A percentile compares a stretch with the other conserved stretches of the same genome.
These are phyloP conservation scores for Coemansia sp. DNA, from an alignment of 192 early-diverging fungal genomes.

Conservation along the genomic window DNA sequence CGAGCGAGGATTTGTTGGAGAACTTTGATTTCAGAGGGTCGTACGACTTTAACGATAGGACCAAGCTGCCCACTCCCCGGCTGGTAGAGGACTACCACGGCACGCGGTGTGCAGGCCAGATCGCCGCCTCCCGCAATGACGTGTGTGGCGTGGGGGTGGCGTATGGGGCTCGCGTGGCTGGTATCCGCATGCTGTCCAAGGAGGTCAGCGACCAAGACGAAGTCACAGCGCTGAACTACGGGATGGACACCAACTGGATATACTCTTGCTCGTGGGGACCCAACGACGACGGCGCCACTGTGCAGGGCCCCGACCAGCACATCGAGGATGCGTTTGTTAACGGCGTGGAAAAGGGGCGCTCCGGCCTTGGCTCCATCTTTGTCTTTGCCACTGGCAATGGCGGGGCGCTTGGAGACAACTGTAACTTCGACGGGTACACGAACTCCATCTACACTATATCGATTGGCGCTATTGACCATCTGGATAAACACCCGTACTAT, in stretches of 20 bases:
- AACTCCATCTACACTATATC: conserved; percentile 96
- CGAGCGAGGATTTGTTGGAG: conserved; percentile 75
- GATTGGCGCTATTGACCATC: conserved; percentile 81
- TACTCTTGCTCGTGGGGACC: conserved; percentile 98
- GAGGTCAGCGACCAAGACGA: conserved; percentile 93
- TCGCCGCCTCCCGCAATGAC: conserved; percentile 88
- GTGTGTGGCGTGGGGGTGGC: conserved; percentile 96
- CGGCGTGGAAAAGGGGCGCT: conserved; percentile 82
- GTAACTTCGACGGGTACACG: conserved; percentile 96
- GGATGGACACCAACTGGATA: conserved; percentile 86
- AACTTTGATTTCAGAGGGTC: conserved; percentile 93
- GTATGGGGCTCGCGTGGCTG: conserved; percentile 81
- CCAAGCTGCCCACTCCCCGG: conserved; percentile 71
- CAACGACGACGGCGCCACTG: conserved; percentile 79
- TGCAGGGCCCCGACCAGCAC: conserved; percentile 81
- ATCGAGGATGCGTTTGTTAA: conserved; percentile 84
- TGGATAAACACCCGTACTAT: conserved; percentile 78
- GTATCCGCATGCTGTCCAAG: conserved; percentile 87
- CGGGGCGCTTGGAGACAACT: conserved; percentile 79
- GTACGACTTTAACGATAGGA: conserved; percentile 92
- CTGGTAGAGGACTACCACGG: conserved; percentile 86
- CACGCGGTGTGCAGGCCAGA: conserved; percentile 96
- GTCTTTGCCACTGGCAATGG: conserved; percentile 97
- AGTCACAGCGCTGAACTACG: conserved; percentile 86
- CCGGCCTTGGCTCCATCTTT: conserved; percentile 84